Base-by-base conservation (phyloP, 2,329 filamentous ascomycete genomes). In the Nemania abortiva region DNA sequence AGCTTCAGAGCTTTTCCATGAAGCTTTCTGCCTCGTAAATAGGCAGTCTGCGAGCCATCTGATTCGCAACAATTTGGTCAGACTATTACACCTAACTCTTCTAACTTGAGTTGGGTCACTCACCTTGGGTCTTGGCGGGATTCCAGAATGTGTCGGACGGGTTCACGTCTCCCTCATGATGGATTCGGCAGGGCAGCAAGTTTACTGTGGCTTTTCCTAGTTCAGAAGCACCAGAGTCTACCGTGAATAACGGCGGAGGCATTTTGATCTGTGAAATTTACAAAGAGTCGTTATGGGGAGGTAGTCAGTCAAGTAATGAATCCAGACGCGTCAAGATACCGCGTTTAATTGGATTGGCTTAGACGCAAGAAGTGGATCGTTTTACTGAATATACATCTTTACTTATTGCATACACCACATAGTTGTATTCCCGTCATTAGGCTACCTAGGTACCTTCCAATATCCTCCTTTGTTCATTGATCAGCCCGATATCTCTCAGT, bases 21-120 rank as follows among this genome's bases (percentile, higher is more conserved):
- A 0, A 98, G 85, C 77, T 92, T 95, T 57, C 94, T 89, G 39
- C 95, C 95, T 70, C 95, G 90, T 72, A 97, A 92, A 77, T 95
- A 92, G 3, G 90, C 85, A 1, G 85, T 87, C 47, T 83, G 83
- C 1, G 81, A 83, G 10, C 82, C 82, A 75, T 87, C 88, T 90
- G 53, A 1, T 29, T 45, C 24, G 1, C 3, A 34, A 42, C 13
- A 31, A 15, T 13, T 22, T 15, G 31, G n/a, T 75, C 67, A 74
- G 67, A 34, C 39, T 10, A 27, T 39, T 55, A 24, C 2, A 29
- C 5, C 1, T 37, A 2, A 15, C 34, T 24, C 11, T n/a, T n/a
- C 9, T 53, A 50, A 27, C 49, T 39, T 45, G 24, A 6, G 24
- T 65, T 56, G 53, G 54, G 65, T 24, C 77, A 81, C 85, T 77